Base-by-base conservation (phyloP, 2,329 filamentous ascomycete species). In the Huntiella omanensis region DNA sequence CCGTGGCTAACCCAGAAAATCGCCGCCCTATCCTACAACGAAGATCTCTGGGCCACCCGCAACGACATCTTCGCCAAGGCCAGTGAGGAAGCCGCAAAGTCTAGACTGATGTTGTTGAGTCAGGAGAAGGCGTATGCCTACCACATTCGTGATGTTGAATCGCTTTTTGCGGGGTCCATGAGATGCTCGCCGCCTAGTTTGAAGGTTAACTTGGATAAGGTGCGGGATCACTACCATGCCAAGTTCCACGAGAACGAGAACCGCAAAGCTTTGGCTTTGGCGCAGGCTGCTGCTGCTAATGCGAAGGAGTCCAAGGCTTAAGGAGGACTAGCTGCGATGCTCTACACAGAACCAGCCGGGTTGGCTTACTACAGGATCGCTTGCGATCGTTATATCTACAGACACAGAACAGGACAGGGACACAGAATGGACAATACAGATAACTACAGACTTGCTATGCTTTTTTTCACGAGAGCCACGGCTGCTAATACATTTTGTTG, bases 101-200 rank as follows among this genome's bases (percentile, higher is more conserved):
- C 76, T 61, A 69, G 66, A 55, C 69, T 73, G 53, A 62, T 76
- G 44, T 67, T 75, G 53, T 58, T 64, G 53, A 62, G 68, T 53
- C 60, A 58, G 46, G 58, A 56, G 33, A 56, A 60, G 53, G 64
- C 63, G 56, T 64, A 64, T 57, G 64, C 64, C 53, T 60, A 71
- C 53, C 70, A 75, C 51, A 63, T 75, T 53, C 65, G 66, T 53
- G 73, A 60, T 52, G 72, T 72, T 39, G 73, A 77, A 73, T 77
- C 65, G 58, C 63, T 75, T 13, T 68, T 68, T 19, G 71, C 73
- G 22, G 73, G 73, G 36, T 68, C 71, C 54, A 61, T 64, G 51
- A 44, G 48, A 12, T 46, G 43, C 22, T 39, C 45, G 12, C 43
- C 48, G 16, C 48, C 48, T 22, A 49, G 48, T 33, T 36, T 35